phyloP scores from a whole-genome alignment of 2,329 filamentous ascomycete genomes.

The Chaetomiaceae sp. region DNA sequence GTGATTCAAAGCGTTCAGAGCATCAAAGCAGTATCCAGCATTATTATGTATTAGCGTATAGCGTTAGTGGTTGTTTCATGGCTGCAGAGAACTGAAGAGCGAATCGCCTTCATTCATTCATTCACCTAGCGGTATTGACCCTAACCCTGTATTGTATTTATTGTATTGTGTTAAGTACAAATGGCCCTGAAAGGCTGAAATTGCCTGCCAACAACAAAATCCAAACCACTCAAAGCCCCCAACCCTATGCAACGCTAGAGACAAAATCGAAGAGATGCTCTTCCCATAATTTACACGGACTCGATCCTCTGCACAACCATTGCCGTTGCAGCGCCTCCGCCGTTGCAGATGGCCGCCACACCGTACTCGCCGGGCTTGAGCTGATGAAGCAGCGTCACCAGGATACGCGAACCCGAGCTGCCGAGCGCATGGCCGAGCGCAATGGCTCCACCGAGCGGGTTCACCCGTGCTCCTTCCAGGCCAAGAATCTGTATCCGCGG shows the following conservation, averaged over 20 bases:
- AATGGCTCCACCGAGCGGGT: conserved; percentile 86
- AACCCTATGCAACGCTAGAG: not conserved
- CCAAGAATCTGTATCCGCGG: conserved; percentile 61
- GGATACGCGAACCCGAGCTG: conserved; percentile 86
- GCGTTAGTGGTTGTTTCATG: too few species aligned
- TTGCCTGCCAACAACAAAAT: too few species aligned
- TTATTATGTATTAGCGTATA: too few species aligned
- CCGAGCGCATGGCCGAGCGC: conserved; percentile 87
- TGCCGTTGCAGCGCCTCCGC: conserved; percentile 86
- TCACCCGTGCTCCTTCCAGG: conserved; percentile 73
- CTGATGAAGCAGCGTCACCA: conserved; percentile 87
- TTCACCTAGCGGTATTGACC: too few species aligned
- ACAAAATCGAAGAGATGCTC: not conserved
- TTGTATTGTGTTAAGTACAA: too few species aligned
- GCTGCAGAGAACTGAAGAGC: too few species aligned
- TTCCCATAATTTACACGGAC: conserved; percentile 37
- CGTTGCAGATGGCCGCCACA: conserved; percentile 94
- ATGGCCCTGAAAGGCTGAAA: too few species aligned
- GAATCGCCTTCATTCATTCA: too few species aligned
- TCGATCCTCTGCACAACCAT: conserved; percentile 84
- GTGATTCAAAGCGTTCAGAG: too few species aligned
- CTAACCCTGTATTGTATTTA: too few species aligned
- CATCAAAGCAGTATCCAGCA: too few species aligned
- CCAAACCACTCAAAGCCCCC: not conserved
- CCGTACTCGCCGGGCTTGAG: conserved; percentile 90